Evolutionary conservation across 257 asterid genomes (phyloP).

Genomic region (Gentiana dahurica): DNA sequence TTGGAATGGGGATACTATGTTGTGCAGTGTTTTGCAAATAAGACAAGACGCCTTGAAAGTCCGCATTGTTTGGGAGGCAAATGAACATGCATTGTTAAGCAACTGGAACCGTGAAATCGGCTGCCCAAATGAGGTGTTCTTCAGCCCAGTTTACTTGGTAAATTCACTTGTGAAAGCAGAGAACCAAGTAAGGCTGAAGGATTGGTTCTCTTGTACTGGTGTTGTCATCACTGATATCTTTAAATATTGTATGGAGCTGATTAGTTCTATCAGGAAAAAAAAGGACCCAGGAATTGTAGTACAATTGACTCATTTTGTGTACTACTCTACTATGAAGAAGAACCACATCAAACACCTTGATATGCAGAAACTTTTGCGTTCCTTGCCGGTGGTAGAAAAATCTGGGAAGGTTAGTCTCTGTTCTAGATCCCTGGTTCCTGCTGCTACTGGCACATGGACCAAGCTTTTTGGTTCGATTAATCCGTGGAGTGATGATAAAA

Average conservation of each 20-base stretch:
- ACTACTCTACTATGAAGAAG: not conserved
- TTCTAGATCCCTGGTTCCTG: no score
- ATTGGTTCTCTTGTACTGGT: not conserved
- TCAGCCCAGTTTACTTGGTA: not conserved
- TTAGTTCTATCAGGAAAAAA: no score
- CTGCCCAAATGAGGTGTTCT: not conserved
- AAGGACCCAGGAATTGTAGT: no score
- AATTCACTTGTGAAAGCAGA: not conserved
- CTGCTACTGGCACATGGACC: no score
- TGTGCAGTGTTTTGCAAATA: not conserved
- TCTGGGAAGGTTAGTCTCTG: no score
- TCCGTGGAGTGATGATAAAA: no score
- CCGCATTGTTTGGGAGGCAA: no score
- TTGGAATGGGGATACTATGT: not conserved
- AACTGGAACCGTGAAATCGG: no score
- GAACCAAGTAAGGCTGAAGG: not conserved
- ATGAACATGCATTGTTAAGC: no score
- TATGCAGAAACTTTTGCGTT: not conserved
- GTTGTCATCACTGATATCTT: not conserved
- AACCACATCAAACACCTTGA: not conserved
- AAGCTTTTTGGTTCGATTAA: no score
- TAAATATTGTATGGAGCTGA: not conserved
- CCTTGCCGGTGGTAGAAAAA: no score
- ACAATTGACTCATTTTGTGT: not conserved
- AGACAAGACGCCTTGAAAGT: no score